Evolutionary conservation across 768 basidiomycete species (phyloP), one percentile per base, ranked within the genome.

Genomic region (Cytidiella melzeri): DNA sequence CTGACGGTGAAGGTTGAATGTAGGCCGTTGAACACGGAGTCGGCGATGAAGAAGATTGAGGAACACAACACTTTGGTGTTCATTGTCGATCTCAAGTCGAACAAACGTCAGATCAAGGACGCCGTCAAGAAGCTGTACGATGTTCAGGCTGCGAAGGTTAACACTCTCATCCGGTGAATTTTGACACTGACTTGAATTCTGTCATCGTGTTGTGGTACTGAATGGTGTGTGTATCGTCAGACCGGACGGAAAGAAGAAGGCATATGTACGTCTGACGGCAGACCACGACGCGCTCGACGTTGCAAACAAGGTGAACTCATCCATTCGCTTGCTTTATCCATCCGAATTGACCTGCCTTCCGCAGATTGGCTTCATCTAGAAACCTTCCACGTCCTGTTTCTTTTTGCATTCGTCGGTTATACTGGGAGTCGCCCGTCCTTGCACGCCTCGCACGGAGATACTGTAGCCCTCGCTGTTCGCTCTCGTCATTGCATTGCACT

Each of bases 1-100:
- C 12, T 43, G 19, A 21, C 5, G 25, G 7, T 43, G 9, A 27
- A 28, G 19, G 12, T 24, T 36, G 26, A 5, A 5, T 5, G 0
- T 49, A 89, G 86, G 45, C 90, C 90, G 15, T 68, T 92, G 68
- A 95, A 92, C 83, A 95, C 92, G 13, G 94, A 98, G 71, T 86
- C 83, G 11, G 94, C 95, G 55, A 97, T 98, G 95, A 95, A 97
- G 82, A 96, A 99, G 82, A 99, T 99, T 51, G 95, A 99, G 79
- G 95, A 97, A 71, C 85, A 97, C 79, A 98, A 99, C 73, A 99
- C 96, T 26, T 81, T 98, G 51, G 96, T 99, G 52, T 99, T 98
- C 77, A 85, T 98, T 53, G 93, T 96, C 46, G 94, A 97, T 70
- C 64, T 97, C 69, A 84, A 82, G 67, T 75, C 92, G 59, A 99